Evolutionary conservation across 495 filamentous ascomycete genomes (phyloP).

Genomic region (Podospora appendiculata): DNA sequence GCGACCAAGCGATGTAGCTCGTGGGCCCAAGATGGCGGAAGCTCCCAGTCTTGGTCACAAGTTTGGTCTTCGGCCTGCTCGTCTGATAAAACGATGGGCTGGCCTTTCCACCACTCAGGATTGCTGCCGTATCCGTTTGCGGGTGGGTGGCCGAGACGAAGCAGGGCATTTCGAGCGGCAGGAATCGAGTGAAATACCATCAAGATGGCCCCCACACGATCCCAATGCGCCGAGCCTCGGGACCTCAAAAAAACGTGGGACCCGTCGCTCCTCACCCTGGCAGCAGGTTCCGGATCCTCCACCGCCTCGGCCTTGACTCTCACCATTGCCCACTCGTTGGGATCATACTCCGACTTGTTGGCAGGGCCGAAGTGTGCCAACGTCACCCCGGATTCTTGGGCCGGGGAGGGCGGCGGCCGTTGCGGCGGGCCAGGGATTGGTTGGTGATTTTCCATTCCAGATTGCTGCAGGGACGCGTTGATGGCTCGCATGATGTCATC

Average conservation of each 20-base stretch:
- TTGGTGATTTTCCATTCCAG: constrained; percentile 7
- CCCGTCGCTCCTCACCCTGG: constrained; percentile 50
- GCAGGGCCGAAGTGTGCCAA: constrained; percentile 59
- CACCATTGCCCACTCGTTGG: constrained; percentile 71
- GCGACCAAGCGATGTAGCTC: constrained; percentile 78
- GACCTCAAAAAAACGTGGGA: constrained; percentile 68
- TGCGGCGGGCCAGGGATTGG: constrained; percentile 27
- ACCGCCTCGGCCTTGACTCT: constrained; percentile 14
- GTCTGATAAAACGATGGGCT: constrained; percentile 49
- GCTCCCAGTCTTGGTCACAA: constrained; percentile 36
- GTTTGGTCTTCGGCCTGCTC: constrained; percentile 42
- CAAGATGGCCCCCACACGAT: constrained; percentile 60
- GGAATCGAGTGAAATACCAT: constrained; percentile 83
- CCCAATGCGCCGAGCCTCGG: constrained; percentile 21
- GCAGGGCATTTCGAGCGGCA: constrained; percentile 64
- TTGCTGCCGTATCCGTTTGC: constrained; percentile 57
- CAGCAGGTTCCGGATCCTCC: constrained; percentile 26
- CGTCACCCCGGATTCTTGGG: constrained; percentile 38
- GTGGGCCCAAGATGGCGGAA: constrained; percentile 30
- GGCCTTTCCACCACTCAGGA: constrained; percentile 81
- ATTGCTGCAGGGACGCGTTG: constrained; percentile 28
- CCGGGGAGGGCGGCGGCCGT: constrained; percentile 24
- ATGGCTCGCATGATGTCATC: too few relatives aligned
- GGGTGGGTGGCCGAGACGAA: constrained; percentile 43
- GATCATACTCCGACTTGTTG: constrained; percentile 62